Evolutionary conservation across 768 basidiomycete genomes (phyloP).

Genomic region (Leccinellum rugosiceps): DNA sequence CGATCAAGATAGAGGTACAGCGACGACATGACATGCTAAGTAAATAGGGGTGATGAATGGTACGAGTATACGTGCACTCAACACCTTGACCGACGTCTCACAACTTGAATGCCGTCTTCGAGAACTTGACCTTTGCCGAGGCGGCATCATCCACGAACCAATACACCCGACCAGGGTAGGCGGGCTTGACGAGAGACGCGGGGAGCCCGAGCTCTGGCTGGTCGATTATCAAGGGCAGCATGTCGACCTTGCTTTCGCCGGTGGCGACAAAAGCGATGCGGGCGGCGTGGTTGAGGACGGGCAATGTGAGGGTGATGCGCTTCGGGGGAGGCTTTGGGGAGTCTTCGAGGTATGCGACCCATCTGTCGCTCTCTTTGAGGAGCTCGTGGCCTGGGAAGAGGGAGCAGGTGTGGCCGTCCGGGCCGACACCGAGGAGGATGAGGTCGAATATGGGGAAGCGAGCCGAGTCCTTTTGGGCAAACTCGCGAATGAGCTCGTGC

Average conservation of each 20-base stretch:
- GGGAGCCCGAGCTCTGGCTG: slow-evolving; percentile 76
- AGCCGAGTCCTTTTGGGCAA: slow-evolving; percentile 89
- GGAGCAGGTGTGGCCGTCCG: slow-evolving; percentile 97
- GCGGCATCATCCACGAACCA: slow-evolving; percentile 96
- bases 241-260: slow-evolving; percentile 79
- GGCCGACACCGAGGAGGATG: slow-evolving; percentile 94
- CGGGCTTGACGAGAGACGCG: slow-evolving; percentile 76
- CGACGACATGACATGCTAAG: slow-evolving; percentile 15
- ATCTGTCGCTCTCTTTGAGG: slow-evolving; percentile 81
- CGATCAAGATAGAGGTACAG: slow-evolving; percentile 9
- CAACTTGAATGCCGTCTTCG: slow-evolving; percentile 55
- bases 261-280: slow-evolving; percentile 87
- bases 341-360: slow-evolving; percentile 93
- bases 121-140: slow-evolving; percentile 55
- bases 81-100: slow-evolving; percentile 24
- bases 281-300: slow-evolving; percentile 86
- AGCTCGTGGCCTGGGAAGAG: slow-evolving; percentile 93
- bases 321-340: slow-evolving; percentile 90
- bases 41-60: slow-evolving; percentile 8
- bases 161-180: slow-evolving; percentile 77
- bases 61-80: slow-evolving; percentile 14
- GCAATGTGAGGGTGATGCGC: slow-evolving; percentile 89
- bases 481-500: slow-evolving; percentile 80
- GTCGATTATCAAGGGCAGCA: slow-evolving; percentile 73
- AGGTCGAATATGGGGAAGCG: slow-evolving; percentile 98